Percentiles rank a stretch among this genome's conserved stretches.
Conservation (phyloP, 2,329 filamentous ascomycete genomes). For the Cladosporium velox region DNA sequence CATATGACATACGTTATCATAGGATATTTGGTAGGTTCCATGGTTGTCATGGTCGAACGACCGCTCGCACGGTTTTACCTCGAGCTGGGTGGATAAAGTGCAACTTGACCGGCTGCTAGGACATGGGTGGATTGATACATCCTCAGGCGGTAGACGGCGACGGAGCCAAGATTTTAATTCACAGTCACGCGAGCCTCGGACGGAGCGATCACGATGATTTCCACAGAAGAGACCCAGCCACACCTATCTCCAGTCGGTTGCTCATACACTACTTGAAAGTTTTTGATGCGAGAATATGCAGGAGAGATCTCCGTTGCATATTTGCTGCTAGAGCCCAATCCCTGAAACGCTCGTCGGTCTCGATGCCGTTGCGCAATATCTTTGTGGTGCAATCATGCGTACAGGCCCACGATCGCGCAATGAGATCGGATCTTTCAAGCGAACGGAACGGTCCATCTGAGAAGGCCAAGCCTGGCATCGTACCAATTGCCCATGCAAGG, state of each 20-base stretch:
- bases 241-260: not conserved
- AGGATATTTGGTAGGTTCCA: not conserved
- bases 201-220: not conserved
- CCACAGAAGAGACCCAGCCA: not conserved
- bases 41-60: not conserved
- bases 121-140: constrained; percentile 1
- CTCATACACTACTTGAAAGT: not conserved
- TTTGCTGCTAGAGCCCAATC: not conserved
- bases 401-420: not conserved
- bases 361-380: not conserved
- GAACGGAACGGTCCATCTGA: not conserved
- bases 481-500: not conserved
- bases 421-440: not conserved
- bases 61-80: not conserved
- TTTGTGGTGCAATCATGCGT: not conserved
- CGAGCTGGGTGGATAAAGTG: not conserved
- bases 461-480: not conserved
- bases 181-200: not conserved
- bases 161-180: not conserved
- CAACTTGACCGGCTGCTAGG: not conserved
- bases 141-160: not conserved
- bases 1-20: not conserved
- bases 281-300: not conserved
- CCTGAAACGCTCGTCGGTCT: constrained; percentile 9
- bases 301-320: not conserved